Base-by-base conservation (phyloP, 2,329 filamentous ascomycete genomes). In the Colletotrichum theobromicola region DNA sequence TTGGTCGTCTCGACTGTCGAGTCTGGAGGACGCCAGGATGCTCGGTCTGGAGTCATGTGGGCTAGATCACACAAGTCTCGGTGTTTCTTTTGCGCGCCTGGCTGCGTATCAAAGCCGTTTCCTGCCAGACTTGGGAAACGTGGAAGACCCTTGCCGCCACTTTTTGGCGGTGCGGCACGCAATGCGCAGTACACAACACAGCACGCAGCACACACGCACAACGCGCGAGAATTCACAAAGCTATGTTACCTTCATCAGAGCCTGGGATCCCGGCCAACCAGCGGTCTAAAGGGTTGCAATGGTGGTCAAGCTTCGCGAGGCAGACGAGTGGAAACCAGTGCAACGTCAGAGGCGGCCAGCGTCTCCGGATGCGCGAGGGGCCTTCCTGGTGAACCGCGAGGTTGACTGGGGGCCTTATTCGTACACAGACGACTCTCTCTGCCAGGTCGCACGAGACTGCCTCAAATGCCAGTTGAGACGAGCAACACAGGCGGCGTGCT, bases 361-460 rank as follows among this genome's bases (percentile, higher is more conserved):
- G 70, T 75, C 64, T 69, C 70, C 69, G 58, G 63, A 69, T 72
- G 73, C 63, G 72, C 72, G 70, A 75, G 68, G 57, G 63, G 69
- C 69, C 57, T 75, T 75, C 50, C 53, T 73, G 69, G 57, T 75
- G 69, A 73, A 75, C 72, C 72, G 69, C 63, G 72, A 74, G 21
- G 24, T 32, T 65, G 62, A 62, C 46, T 16, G 53, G 58, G 37
- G 46, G 68, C 67, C 62, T 72, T 71, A 53, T 35, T 61, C 42
- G n/a, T 50, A 50, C 42, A 50, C 42, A 57, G 62, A 71, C 61
- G 61, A 74, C 62, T 24, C 16, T 37, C 62, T 58, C 26, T 50
- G 42, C 42, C 30, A 32, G 42, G 72, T 72, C 24, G 62, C 67
- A 74, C 72, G 28, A 67, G 16, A 71, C 24, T 55, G 42, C 42